These are phyloP conservation scores for Leccinum griseonigrum DNA, from an alignment of 1,284 basidiomycete genomes.

Conservation along the genomic window DNA sequence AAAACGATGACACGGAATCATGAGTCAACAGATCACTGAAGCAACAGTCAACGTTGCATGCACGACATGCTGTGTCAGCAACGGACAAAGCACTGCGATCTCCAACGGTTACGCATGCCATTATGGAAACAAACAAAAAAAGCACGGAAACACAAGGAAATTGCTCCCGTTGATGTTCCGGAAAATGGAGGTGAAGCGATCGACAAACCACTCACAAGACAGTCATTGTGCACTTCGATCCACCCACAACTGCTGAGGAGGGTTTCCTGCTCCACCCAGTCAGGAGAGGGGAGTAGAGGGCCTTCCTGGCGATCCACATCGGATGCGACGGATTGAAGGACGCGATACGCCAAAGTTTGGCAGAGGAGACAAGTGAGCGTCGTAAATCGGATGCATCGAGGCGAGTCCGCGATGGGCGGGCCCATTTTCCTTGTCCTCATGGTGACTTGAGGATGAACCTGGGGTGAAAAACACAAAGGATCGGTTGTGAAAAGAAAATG, in stretches of 20 bases:
- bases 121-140: conserved; percentile 4
- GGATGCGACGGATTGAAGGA: conserved; percentile 55
- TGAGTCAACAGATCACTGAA: conserved; percentile 17
- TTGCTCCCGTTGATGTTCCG: background rate
- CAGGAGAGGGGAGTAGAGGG: conserved; percentile 64
- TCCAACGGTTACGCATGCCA: conserved; percentile 2
- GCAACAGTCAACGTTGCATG: conserved; percentile 5
- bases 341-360: conserved; percentile 63
- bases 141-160: conserved; percentile 4
- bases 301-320: conserved; percentile 66
- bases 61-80: conserved; percentile 9
- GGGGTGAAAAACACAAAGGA: conserved; percentile 16
- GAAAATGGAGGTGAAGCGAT: background rate
- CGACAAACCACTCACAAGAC: conserved; percentile 56
- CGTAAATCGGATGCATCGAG: conserved; percentile 55
- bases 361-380: conserved; percentile 71
- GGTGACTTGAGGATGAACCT: conserved; percentile 72
- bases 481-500: conserved; percentile 1
- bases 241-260: conserved; percentile 67
- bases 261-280: conserved; percentile 71
- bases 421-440: conserved; percentile 58
- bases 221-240: conserved; percentile 66
- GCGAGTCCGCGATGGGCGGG: conserved; percentile 41
- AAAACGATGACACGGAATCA: conserved; percentile 20
- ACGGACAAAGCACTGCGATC: conserved; percentile 5